Base-by-base conservation (phyloP, 1,284 basidiomycete genomes). In the Pseudozyma hubeiensis region DNA sequence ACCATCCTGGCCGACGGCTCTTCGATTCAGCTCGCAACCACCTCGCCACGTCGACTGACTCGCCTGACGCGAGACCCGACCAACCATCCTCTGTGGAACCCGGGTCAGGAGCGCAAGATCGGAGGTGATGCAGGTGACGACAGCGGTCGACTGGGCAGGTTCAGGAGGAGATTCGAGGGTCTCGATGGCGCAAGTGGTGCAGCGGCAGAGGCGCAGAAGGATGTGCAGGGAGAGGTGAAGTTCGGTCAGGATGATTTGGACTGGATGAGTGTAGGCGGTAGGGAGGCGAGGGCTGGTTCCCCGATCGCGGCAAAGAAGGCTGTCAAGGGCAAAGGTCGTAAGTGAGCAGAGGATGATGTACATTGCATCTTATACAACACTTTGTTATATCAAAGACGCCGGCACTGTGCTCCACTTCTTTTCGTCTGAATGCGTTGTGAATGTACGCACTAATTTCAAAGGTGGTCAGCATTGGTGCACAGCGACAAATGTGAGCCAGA, bases 11-110 rank as follows among this genome's bases (percentile, higher is more conserved):
- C 82, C 16, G 82, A 84, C 53, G 82, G 82, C 49, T 84, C 82
- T 4, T 81, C 82, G 41, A 80, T 84, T 53, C 71, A 77, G 61
- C 63, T 83, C 45, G 55, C 70, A 30, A 81, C 82, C 34, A 84
- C 82, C 19, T 82, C 80, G 47, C 82, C 82, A 0, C 72, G 81
- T 10, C 61, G 70, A 34, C 39, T 79, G 9, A 63, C 56, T 7
- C 66, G 75, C 3, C 65, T 83, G 50, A 81, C 82, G 34, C 61
- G 81, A 17, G 82, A 84, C 54, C 66, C 72, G 13, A 82, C 80
- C 35, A 84, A 83, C 68, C 81, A 83, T 62, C 81, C 81, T 30
- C 72, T 84, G 50, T 83, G 82, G 81, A 83, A 83, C 69, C 81
- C 80, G 2, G 55, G 63, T 34, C 75, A 71, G 53, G 70, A 76